A percentile compares a stretch with the other conserved stretches of the same genome.
These are phyloP conservation scores for Paraphoma chrysanthemicola DNA, from an alignment of 2,329 filamentous ascomycete genomes.

Conservation along the genomic window DNA sequence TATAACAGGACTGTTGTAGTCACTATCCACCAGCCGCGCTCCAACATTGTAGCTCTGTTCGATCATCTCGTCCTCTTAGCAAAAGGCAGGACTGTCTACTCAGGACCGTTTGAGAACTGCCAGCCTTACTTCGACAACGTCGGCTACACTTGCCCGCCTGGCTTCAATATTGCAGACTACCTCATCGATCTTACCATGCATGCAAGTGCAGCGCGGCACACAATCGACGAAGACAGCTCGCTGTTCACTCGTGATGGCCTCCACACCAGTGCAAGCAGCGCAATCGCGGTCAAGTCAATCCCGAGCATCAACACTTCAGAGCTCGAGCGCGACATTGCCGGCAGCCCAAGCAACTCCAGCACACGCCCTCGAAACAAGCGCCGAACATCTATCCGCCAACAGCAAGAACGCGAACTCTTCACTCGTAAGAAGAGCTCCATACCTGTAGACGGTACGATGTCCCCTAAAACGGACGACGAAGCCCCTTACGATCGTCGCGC, in stretches of 20 bases:
- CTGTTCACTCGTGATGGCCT: conserved; percentile 67
- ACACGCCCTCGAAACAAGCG: conserved; percentile 73
- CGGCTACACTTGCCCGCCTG: conserved; percentile 90
- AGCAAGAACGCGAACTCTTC: conserved; percentile 89
- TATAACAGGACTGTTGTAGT: conserved; percentile 98
- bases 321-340: conserved; percentile 65
- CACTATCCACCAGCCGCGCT: conserved; percentile 96
- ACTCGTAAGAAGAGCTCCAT: conserved; percentile 76
- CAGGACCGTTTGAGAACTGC: conserved; percentile 85
- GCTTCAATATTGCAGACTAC: conserved; percentile 99
- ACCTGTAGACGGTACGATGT: conserved; percentile 57
- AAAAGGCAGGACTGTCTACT: conserved; percentile 89
- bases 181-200: conserved; percentile 98
- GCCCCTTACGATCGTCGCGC: conserved; percentile 60
- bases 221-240: conserved; percentile 63
- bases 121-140: conserved; percentile 92
- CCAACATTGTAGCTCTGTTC: conserved; percentile 97
- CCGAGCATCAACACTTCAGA: conserved; percentile 81
- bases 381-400: conserved; percentile 80
- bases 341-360: conserved; percentile 67
- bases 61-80: conserved; percentile 92
- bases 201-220: conserved; percentile 67
- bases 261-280: conserved; percentile 82
- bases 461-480: conserved; percentile 70
- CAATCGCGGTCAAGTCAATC: conserved; percentile 87